Conservation (phyloP, 2,329 filamentous ascomycete species). For the Penicillium digitatum region DNA sequence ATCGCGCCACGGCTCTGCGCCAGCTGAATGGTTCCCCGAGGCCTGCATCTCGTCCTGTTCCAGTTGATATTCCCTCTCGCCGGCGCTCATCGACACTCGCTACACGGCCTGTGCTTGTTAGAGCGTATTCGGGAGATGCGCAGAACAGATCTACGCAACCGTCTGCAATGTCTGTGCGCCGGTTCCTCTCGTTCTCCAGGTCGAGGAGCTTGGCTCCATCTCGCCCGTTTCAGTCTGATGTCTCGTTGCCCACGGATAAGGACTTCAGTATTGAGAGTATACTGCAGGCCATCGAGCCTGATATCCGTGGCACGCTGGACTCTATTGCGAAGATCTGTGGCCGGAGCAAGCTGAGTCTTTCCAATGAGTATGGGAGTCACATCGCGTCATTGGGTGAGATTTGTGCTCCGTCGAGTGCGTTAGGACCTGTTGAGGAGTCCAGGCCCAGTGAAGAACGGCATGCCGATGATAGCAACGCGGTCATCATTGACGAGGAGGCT, state of each 20-base stretch:
- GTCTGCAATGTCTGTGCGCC: conserved; percentile 33
- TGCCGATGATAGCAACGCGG: conserved; percentile 32
- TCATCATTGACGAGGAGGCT: conserved; percentile 40
- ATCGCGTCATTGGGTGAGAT: conserved; percentile 60
- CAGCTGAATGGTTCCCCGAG: conserved; percentile 32
- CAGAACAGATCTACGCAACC: conserved; percentile 25
- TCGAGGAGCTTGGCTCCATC: conserved; percentile 17
- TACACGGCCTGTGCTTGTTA: conserved; percentile 44
- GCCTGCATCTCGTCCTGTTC: conserved; percentile 25
- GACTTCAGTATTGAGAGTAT: conserved; percentile 57
- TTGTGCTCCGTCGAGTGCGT: conserved; percentile 33
- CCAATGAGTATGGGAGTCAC: conserved; percentile 61
- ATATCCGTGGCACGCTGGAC: conserved; percentile 56
- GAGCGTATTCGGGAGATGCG: conserved; percentile 41
- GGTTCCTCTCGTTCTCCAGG: conserved; percentile 30
- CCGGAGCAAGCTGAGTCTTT: conserved; percentile 57
- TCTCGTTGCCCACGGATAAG: conserved; percentile 45
- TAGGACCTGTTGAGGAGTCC: conserved; percentile 45
- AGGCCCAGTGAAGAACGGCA: conserved; percentile 38
- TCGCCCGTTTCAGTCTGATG: conserved; percentile 19
- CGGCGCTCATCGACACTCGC: conserved; percentile 30
- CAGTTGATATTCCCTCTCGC: conserved; percentile 21
- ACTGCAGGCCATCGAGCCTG: conserved; percentile 54
- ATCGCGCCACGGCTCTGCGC: conserved; percentile 32
- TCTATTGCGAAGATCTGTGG: conserved; percentile 62